Conservation (phyloP, 129 eudicot genomes). For the Dittrichia graveolens region DNA sequence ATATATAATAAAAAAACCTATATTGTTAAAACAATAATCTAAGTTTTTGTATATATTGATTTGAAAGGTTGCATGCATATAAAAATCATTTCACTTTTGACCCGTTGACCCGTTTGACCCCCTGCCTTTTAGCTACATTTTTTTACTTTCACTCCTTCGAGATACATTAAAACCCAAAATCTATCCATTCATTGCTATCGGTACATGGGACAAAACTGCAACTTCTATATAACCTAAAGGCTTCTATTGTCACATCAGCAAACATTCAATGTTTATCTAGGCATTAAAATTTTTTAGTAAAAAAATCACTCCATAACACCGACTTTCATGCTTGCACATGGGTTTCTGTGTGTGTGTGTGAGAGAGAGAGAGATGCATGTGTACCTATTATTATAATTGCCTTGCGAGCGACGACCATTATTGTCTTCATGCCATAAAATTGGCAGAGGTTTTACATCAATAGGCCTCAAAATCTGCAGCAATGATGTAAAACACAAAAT, state of each 20-base stretch:
- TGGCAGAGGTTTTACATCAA: constrained; percentile 85
- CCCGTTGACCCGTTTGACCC: too few relatives aligned
- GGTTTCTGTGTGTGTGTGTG: neutral
- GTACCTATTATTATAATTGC: constrained; percentile 62
- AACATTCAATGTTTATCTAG: too few relatives aligned
- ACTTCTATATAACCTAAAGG: neutral
- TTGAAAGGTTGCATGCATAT: neutral
- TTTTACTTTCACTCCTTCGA: neutral
- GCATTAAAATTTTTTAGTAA: neutral
- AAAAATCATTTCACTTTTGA: neutral
- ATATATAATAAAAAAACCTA: neutral
- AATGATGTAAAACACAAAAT: neutral
- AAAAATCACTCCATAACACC: too few relatives aligned
- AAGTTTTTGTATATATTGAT: neutral
- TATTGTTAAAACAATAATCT: neutral
- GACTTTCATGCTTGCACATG: neutral
- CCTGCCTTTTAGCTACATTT: neutral
- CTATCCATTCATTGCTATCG: neutral
- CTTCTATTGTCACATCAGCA: neutral
- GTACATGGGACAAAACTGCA: neutral
- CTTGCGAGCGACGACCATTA: constrained; percentile 58
- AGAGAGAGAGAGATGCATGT: constrained; percentile 2
- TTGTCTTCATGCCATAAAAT: constrained; percentile 91
- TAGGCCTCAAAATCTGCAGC: constrained; percentile 63
- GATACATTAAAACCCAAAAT: neutral